These are phyloP conservation scores for Luffa acutangula DNA, from an alignment of 306 rosid genomes.

Conservation along the genomic window DNA sequence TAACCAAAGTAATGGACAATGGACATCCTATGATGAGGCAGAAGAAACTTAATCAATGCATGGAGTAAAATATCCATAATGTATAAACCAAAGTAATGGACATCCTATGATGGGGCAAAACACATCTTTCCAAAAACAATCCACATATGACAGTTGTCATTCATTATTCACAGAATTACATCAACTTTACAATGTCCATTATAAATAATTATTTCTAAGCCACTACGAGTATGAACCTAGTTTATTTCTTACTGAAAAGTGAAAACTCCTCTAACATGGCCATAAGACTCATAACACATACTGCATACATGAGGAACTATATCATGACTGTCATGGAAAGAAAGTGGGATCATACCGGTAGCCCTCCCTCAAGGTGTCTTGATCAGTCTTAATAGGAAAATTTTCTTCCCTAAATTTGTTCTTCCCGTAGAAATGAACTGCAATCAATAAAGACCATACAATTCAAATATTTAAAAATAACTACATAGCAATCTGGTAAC, in stretches of 20 bases:
- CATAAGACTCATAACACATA: background rate
- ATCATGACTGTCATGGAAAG: background rate
- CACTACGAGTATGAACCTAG: background rate
- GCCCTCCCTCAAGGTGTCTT: conserved; percentile 85
- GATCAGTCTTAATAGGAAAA: conserved; percentile 80
- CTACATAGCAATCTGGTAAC: background rate
- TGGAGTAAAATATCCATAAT: background rate
- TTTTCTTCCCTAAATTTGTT: conserved; percentile 33
- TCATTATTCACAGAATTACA: background rate
- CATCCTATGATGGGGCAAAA: background rate
- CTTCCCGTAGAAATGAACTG: conserved; percentile 69
- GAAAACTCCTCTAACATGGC: background rate
- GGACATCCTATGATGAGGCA: background rate
- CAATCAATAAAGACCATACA: conserved; percentile 16
- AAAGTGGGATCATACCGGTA: conserved; percentile 40
- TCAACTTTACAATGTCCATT: background rate
- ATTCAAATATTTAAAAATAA: background rate
- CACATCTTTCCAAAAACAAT: background rate
- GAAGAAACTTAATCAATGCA: background rate
- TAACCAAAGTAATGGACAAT: background rate
- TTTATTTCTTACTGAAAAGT: background rate
- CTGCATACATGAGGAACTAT: background rate
- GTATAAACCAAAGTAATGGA: background rate
- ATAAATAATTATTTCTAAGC: background rate
- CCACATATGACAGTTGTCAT: background rate